These are phyloP conservation scores for Cryptococcus sp. DNA, from an alignment of 1,284 basidiomycete species.

Conservation along the genomic window DNA sequence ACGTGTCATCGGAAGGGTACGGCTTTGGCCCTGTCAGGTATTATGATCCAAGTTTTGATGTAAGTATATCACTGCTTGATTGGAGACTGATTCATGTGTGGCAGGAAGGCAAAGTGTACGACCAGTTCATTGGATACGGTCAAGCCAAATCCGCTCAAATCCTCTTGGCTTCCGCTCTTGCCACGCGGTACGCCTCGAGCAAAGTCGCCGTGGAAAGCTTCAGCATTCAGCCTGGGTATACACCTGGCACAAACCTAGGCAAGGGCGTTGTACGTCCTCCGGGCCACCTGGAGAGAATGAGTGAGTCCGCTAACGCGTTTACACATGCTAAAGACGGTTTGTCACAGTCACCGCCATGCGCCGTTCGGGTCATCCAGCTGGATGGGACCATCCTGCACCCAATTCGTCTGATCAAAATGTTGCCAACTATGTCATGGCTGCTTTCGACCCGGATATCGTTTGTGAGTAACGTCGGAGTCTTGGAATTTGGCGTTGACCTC, in stretches of 20 bases:
- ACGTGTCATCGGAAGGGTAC: constrained; percentile 6
- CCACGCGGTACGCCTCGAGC: not conserved
- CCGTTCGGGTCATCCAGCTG: not conserved
- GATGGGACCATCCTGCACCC: not conserved
- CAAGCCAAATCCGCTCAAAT: constrained; percentile 9
- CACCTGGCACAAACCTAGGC: constrained; percentile 1
- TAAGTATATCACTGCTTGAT: too few relatives aligned
- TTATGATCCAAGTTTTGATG: constrained; percentile 1
- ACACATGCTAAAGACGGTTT: too few relatives aligned
- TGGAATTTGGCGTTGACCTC: not conserved
- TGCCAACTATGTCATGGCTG: not conserved
- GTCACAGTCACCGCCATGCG: too few relatives aligned
- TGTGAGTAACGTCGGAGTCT: too few relatives aligned
- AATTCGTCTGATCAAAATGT: not conserved
- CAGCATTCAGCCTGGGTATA: constrained; percentile 6
- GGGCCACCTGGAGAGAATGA: too few relatives aligned
- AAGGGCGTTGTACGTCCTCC: too few relatives aligned
- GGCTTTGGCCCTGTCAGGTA: not conserved
- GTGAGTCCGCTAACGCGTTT: too few relatives aligned
- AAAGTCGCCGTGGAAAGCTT: not conserved
- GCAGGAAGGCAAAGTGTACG: constrained; percentile 7
- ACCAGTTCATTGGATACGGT: constrained; percentile 2
- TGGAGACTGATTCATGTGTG: not conserved
- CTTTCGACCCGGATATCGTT: too few relatives aligned
- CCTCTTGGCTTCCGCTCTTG: constrained; percentile 4